phyloP scores from a whole-genome alignment of 768 basidiomycete genomes.

The Candolleomyces efflorescens region DNA sequence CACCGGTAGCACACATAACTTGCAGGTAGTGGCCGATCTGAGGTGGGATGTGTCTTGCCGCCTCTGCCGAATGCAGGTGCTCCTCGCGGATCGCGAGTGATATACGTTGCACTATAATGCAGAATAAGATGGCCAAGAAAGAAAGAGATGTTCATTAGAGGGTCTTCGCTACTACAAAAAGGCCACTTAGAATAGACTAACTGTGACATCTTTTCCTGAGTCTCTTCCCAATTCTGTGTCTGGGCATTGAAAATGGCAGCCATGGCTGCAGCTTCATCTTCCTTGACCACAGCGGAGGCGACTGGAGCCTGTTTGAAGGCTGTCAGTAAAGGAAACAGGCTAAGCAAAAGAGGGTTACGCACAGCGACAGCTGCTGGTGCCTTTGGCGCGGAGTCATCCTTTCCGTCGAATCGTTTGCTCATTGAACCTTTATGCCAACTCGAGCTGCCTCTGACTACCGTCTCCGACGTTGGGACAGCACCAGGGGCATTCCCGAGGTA shows the following conservation, averaged over 20 bases:
- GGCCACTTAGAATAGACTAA: conserved; percentile 67
- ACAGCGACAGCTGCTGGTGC: conserved; percentile 24
- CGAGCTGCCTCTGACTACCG: conserved; percentile 33
- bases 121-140: conserved; percentile 26
- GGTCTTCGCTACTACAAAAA: conserved; percentile 62
- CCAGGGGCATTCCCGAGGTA: conserved; percentile 54
- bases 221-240: conserved; percentile 95
- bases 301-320: conserved; percentile 20
- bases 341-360: neutral
- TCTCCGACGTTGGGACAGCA: conserved; percentile 45
- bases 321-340: neutral
- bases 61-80: conserved; percentile 60
- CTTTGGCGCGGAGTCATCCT: conserved; percentile 47
- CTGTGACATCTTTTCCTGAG: conserved; percentile 99
- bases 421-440: conserved; percentile 72
- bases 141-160: conserved; percentile 72
- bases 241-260: conserved; percentile 98
- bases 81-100: conserved; percentile 56
- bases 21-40: conserved; percentile 78
- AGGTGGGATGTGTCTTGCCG: conserved; percentile 52
- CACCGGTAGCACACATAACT: conserved; percentile 99
- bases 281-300: conserved; percentile 45
- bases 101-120: conserved; percentile 57
- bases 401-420: conserved; percentile 88
- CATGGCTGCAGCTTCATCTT: conserved; percentile 93